phyloP scores from a whole-genome alignment of 495 filamentous ascomycete species.

The Xylaria flabelliformis region DNA sequence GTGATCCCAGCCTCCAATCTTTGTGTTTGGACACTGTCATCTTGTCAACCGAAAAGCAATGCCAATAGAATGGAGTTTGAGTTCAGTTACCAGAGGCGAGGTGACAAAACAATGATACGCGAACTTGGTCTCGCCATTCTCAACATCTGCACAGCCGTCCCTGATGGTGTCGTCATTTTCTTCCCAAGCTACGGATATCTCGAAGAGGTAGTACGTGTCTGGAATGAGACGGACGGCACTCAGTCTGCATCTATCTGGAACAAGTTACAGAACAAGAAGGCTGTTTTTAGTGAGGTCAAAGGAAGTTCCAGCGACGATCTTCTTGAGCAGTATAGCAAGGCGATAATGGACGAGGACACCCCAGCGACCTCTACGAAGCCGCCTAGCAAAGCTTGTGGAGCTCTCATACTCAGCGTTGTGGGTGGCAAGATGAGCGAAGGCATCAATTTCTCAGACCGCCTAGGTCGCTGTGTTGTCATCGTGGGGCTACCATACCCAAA shows the following conservation, averaged over 20 bases:
- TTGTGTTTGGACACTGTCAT: conserved; percentile 66
- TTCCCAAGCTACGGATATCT: conserved; percentile 95
- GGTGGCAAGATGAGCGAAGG: conserved; percentile 95
- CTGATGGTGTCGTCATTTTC: conserved; percentile 94
- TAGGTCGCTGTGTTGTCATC: conserved; percentile 87
- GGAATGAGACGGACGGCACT: conserved; percentile 56
- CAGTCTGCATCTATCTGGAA: conserved; percentile 56
- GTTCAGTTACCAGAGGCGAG: conserved; percentile 83
- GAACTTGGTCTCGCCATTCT: conserved; percentile 77
- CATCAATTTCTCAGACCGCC: conserved; percentile 94
- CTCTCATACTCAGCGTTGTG: conserved; percentile 88
- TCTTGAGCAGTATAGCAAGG: conserved; percentile 71
- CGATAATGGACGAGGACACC: conserved; percentile 57
- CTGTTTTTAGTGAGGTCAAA: conserved; percentile 70
- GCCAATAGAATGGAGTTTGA: conserved; percentile 70
- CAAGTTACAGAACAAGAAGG: conserved; percentile 65
- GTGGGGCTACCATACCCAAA: conserved; percentile 95
- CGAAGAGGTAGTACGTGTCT: conserved; percentile 69
- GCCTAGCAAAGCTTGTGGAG: conserved; percentile 61
- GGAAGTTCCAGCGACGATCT: conserved; percentile 66
- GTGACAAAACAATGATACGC: conserved; percentile 65
- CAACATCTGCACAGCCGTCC: conserved; percentile 73
- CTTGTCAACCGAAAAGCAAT: conserved; percentile 44
- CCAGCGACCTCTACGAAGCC: conserved; percentile 4
- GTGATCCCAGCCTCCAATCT: conserved; percentile 87